Evolutionary conservation across 2,329 filamentous ascomycete genomes (phyloP), one percentile per base, ranked within the genome.

Genomic region (Sporothrix mexicana): DNA sequence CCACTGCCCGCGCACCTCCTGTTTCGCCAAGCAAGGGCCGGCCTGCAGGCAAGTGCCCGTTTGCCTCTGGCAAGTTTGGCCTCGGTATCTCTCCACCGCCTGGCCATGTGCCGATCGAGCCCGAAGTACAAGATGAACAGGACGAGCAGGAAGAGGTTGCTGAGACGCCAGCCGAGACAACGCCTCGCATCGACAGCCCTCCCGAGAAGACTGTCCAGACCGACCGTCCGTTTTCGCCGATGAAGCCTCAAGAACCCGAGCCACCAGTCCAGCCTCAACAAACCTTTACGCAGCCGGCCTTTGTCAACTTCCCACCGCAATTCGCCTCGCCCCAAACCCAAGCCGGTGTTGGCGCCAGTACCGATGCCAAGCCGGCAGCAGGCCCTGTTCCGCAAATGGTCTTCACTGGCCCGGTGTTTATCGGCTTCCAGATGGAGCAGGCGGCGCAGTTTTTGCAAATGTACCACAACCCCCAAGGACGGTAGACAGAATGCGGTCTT

Each of bases 371-470:
- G 17, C 23, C 47, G 13, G 49, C 10, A 15, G 45, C 57, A 9
- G 53, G 49, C 7, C 25, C 43, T 13, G 64, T 41, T 7, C 72
- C 93, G 10, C 91, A 92, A 77, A 92, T 98, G 88, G 85, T 97
- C 0, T 97, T 98, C 79, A 97, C 93, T 9, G 95, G 95, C 0
- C 95, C 95, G 0, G 94, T 98, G 0, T 98, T 98, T 79, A 93
- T 98, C 77, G 95, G 95, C 0, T 98, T 97, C 78, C 90, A 92
- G 10, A 88, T 94, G 74, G 93, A 97, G 74, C 91, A 97, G 79
- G 92, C 93, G n/a, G 88, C 93, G 30, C 86, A 88, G 71, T 87
- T 97, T 69, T 87, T 97, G 84, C 90, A 92, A 76, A 85, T 89
- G 72, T 87, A 85, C 73, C 85, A 84, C 79, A 55, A 51, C 67